Evolutionary conservation across 2,329 filamentous ascomycete species (phyloP).

Genomic region (Phaeosphaeria sp.): DNA sequence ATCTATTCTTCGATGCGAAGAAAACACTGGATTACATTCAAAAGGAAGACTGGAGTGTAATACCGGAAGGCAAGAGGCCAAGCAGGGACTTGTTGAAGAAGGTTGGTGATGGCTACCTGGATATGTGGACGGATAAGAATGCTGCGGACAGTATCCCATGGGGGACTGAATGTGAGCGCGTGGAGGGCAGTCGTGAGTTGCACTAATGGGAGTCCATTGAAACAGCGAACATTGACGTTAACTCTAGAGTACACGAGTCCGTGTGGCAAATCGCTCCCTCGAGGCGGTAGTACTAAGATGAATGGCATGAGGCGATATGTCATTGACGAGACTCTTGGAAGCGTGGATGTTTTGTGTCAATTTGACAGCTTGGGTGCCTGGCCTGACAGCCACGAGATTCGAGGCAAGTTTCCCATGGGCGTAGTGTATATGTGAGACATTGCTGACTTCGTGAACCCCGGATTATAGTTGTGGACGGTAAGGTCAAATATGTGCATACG

Average conservation of each 20-base stretch:
- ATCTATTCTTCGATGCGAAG: slow-evolving; percentile 38
- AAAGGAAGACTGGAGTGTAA: slow-evolving; percentile 32
- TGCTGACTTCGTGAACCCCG: no score
- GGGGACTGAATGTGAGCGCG: slow-evolving; percentile 37
- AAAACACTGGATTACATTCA: slow-evolving; percentile 36
- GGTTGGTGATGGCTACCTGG: slow-evolving; percentile 36
- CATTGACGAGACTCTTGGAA: slow-evolving; percentile 36
- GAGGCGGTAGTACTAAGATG: slow-evolving; percentile 31
- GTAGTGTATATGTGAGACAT: no score
- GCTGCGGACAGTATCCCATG: slow-evolving; percentile 38
- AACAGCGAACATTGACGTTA: background rate
- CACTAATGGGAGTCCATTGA: background rate
- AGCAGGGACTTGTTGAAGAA: slow-evolving; percentile 35
- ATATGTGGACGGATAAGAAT: slow-evolving; percentile 41
- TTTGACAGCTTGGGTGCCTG: slow-evolving; percentile 38
- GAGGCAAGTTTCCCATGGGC: no score
- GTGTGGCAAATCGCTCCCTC: slow-evolving; percentile 30
- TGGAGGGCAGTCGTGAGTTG: slow-evolving; percentile 26
- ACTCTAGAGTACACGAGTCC: slow-evolving; percentile 25
- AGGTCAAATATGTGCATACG: slow-evolving; percentile 42
- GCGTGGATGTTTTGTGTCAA: slow-evolving; percentile 38
- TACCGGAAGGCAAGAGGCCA: slow-evolving; percentile 24
- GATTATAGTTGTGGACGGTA: slow-evolving; percentile 33
- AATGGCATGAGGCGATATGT: slow-evolving; percentile 41
- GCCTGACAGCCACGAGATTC: slow-evolving; percentile 40